A percentile compares a stretch with the other conserved stretches of the same genome.
Evolutionary conservation across 2,329 filamentous ascomycete species (phyloP).

Genomic region (Leptographium flavum): DNA sequence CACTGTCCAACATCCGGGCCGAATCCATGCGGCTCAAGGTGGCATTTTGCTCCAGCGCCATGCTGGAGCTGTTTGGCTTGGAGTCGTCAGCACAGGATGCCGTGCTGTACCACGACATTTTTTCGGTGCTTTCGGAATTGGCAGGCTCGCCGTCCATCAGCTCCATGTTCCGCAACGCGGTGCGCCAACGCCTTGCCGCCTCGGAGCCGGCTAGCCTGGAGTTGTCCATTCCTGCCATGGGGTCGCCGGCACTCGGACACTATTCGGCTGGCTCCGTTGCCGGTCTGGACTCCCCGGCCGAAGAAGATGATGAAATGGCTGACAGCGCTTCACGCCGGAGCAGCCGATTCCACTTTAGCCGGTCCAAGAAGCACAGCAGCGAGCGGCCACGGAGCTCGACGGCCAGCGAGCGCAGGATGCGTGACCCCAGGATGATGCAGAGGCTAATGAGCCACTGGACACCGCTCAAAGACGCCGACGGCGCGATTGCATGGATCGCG

Average conservation of each 20-base stretch:
- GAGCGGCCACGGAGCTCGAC: not conserved
- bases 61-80: constrained; percentile 32
- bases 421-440: not conserved
- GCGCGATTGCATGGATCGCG: constrained; percentile 19
- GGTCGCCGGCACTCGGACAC: not conserved
- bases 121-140: constrained; percentile 36
- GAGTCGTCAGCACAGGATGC: constrained; percentile 19
- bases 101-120: constrained; percentile 34
- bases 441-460: constrained; percentile 20
- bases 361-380: not conserved
- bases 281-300: constrained; percentile 5
- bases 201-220: constrained; percentile 12
- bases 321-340: constrained; percentile 1
- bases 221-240: constrained; percentile 7
- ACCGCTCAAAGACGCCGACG: constrained; percentile 19
- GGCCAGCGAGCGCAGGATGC: not conserved
- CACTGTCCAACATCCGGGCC: constrained; percentile 1
- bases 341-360: constrained; percentile 2
- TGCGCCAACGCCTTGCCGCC: constrained; percentile 22
- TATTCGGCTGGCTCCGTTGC: constrained; percentile 6
- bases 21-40: constrained; percentile 22
- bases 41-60: constrained; percentile 22
- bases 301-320: no score
- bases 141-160: constrained; percentile 27
- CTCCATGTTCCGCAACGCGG: constrained; percentile 27